phyloP scores from a whole-genome alignment of 2,329 filamentous ascomycete species.

The Ophiocordyceps camponoti-rufipedis region DNA sequence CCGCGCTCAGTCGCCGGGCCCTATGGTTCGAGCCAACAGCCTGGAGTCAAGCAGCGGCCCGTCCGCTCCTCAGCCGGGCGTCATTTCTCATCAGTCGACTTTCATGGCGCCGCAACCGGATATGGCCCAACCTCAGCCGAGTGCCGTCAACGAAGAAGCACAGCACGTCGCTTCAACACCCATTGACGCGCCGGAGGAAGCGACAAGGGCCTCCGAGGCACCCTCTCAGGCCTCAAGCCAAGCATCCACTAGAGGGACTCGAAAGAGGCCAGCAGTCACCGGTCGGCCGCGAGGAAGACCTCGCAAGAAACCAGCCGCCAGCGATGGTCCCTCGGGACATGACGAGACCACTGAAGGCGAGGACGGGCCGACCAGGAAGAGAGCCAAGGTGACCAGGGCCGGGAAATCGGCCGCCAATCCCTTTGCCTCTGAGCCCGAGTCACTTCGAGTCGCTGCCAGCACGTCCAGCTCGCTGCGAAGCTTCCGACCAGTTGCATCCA shows the following conservation, averaged over 20 bases:
- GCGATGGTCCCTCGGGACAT: conserved; percentile 57
- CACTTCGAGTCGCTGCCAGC: conserved; percentile 75
- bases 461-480: conserved; percentile 75
- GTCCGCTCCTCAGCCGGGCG: neutral
- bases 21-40: conserved; percentile 2
- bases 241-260: conserved; percentile 26
- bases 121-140: neutral
- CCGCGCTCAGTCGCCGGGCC: conserved; percentile 17
- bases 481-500: conserved; percentile 53
- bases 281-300: conserved; percentile 38
- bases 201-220: conserved; percentile 6
- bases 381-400: conserved; percentile 59
- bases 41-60: conserved; percentile 8
- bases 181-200: conserved; percentile 6
- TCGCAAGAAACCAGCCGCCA: conserved; percentile 27
- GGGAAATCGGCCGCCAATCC: conserved; percentile 53
- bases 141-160: conserved; percentile 11
- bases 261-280: conserved; percentile 23
- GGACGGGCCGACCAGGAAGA: conserved; percentile 41
- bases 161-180: conserved; percentile 17
- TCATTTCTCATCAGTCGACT: neutral
- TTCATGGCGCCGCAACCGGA: neutral
- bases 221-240: conserved; percentile 42
- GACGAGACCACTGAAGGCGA: conserved; percentile 48
- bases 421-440: conserved; percentile 59